phyloP scores from a whole-genome alignment of 176 grass and related monocot genomes.

The Zizania latifolia region DNA sequence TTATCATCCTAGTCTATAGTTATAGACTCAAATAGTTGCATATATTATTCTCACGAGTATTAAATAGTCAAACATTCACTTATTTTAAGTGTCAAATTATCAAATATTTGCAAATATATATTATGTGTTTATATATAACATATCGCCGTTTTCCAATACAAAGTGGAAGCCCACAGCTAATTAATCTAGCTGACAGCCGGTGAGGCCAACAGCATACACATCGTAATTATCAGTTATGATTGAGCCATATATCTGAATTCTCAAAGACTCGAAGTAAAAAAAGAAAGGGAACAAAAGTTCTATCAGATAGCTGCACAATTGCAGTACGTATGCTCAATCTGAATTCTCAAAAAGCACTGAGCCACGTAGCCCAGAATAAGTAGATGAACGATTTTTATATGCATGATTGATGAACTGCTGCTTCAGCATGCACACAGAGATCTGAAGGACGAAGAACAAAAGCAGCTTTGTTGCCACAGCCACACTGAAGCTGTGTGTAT shows the following conservation, averaged over 20 bases:
- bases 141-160: background rate
- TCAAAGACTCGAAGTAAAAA: background rate
- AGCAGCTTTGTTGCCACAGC: slow-evolving; percentile 26
- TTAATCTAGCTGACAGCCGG: background rate
- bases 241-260: background rate
- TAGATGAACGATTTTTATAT: background rate
- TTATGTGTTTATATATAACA: background rate
- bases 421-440: background rate
- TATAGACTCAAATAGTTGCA: no score
- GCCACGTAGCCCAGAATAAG: background rate
- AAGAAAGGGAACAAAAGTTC: background rate
- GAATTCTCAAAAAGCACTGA: background rate
- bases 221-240: background rate
- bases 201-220: background rate
- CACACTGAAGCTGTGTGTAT: slow-evolving; percentile 13
- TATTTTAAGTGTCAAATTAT: no score
- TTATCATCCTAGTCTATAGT: no score
- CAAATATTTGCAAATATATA: background rate
- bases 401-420: background rate
- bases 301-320: background rate
- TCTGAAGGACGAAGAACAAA: background rate
- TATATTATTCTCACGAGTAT: no score
- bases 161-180: background rate
- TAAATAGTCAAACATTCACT: no score
- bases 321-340: background rate